Evolutionary conservation across 2,329 filamentous ascomycete species (phyloP).

Genomic region (Mycosphaerella sp.): DNA sequence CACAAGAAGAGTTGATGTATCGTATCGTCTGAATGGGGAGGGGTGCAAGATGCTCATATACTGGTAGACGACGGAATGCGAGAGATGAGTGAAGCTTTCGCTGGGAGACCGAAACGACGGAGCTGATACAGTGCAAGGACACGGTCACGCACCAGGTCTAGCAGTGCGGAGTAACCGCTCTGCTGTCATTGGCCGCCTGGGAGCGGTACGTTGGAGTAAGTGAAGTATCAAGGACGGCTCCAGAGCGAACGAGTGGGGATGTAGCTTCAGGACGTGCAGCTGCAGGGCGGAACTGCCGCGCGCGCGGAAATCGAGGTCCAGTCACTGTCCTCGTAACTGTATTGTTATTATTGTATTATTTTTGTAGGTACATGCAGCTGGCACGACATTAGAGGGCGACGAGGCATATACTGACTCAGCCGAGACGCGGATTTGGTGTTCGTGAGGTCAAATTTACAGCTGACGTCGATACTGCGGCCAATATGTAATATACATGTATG

Average conservation of each 20-base stretch:
- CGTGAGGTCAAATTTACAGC: too few relatives aligned
- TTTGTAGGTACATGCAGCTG: too few relatives aligned
- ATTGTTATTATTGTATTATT: too few relatives aligned
- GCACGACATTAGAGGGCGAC: too few relatives aligned
- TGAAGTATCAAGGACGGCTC: constrained; percentile 1
- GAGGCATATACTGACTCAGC: too few relatives aligned
- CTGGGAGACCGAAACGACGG: constrained; percentile 3
- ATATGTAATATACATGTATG: too few relatives aligned
- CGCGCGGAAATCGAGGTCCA: not conserved
- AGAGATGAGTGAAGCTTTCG: not conserved
- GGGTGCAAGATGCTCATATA: constrained; percentile 3
- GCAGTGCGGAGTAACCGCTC: constrained; percentile 17
- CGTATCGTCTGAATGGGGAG: too few relatives aligned
- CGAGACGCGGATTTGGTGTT: too few relatives aligned
- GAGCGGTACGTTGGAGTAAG: not conserved
- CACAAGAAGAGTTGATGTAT: not conserved
- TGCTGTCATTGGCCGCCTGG: constrained; percentile 11
- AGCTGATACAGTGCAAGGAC: not conserved
- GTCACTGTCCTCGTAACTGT: not conserved
- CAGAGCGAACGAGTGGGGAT: not conserved
- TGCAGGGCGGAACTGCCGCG: not conserved
- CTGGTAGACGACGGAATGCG: constrained; percentile 8
- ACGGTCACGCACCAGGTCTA: constrained; percentile 1
- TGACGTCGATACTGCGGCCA: not conserved
- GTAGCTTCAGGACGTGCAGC: not conserved